phyloP scores from a whole-genome alignment of 1,284 basidiomycete species.

The Bjerkandera adusta region DNA sequence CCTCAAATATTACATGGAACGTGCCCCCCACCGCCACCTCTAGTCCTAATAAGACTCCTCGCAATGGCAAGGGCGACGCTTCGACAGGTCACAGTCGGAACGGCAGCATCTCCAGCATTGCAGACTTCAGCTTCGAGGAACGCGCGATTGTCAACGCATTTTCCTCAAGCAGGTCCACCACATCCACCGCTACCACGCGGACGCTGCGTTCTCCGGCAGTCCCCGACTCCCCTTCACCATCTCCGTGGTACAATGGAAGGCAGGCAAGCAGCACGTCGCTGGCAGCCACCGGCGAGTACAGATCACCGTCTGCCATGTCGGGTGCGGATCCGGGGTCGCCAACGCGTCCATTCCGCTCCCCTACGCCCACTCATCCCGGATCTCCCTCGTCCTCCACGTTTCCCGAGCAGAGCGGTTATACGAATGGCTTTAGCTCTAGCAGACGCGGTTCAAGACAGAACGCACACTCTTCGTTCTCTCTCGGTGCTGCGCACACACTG shows the following conservation, averaged over 20 bases:
- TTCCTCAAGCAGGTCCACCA: constrained; percentile 23
- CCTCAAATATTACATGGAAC: constrained; percentile 69
- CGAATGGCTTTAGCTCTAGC: constrained; percentile 18
- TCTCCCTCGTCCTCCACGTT: constrained; percentile 55
- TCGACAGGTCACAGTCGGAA: constrained; percentile 49
- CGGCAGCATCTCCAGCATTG: constrained; percentile 43
- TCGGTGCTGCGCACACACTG: constrained; percentile 51
- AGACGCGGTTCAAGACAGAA: constrained; percentile 55
- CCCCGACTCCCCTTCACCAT: constrained; percentile 52
- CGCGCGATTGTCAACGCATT: constrained; percentile 11
- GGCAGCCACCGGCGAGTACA: constrained; percentile 30
- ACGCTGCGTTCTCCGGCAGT: constrained; percentile 55
- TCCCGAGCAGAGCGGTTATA: constrained; percentile 35
- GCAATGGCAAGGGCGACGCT: constrained; percentile 23
- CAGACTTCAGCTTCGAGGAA: constrained; percentile 20
- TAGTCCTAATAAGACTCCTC: no score
- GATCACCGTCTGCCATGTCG: constrained; percentile 50
- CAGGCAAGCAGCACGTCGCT: constrained; percentile 21
- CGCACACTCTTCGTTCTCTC: constrained; percentile 35
- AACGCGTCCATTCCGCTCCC: constrained; percentile 48
- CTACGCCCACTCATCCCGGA: constrained; percentile 51
- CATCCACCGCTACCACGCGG: constrained; percentile 40
- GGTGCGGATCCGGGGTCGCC: constrained; percentile 50
- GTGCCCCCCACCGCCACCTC: no score
- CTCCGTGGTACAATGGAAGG: constrained; percentile 40